Evolutionary conservation across 2,329 filamentous ascomycete genomes (phyloP), one percentile per base, ranked within the genome.

Genomic region (Colletotrichum musae): DNA sequence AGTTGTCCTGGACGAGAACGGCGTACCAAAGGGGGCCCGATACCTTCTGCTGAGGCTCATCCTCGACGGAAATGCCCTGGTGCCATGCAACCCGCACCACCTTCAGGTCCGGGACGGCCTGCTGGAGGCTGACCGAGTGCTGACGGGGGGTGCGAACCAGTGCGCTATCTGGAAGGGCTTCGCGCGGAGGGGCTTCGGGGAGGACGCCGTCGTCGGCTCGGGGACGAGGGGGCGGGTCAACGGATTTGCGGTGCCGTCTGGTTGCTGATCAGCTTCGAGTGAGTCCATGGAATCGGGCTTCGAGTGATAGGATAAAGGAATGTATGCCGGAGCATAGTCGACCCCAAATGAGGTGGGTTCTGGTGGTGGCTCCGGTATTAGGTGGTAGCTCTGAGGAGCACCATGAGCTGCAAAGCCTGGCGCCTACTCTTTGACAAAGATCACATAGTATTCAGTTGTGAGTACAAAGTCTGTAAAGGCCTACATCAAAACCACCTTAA

Each of bases 11-110:
- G 41, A n/a, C 16, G 41, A 15, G 10, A 2, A 16, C 2, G 41
- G 75, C 10, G 79, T 86, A 2, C 84, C 84, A 0, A 82, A 79
- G 6, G 83, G 85, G 67, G 85, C 84, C 9, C 83, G 82, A 70
- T 86, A 82, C 72, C 75, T 86, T 18, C 75, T 81, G 9, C 80
- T 86, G 80, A 86, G 86, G 79, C 74, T 87, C 13, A 82, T 86
- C 3, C 58, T 85, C 28, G 84, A 86, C 60, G 84, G 78, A 16
- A 80, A 86, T 81, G 83, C 83, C 18, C 75, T 87, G 71, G 84
- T 86, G 78, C 85, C 85, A 52, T 87, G 85, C 78, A 84, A 83
- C 73, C 84, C 85, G 47, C 84, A 80, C 65, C 84, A 86, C 68
- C 73, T 86, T 10, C 78, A 81, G 60, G 84, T 83, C 6, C 78